phyloP scores from a whole-genome alignment of 768 basidiomycete genomes.

The Fomitopsis serialis region DNA sequence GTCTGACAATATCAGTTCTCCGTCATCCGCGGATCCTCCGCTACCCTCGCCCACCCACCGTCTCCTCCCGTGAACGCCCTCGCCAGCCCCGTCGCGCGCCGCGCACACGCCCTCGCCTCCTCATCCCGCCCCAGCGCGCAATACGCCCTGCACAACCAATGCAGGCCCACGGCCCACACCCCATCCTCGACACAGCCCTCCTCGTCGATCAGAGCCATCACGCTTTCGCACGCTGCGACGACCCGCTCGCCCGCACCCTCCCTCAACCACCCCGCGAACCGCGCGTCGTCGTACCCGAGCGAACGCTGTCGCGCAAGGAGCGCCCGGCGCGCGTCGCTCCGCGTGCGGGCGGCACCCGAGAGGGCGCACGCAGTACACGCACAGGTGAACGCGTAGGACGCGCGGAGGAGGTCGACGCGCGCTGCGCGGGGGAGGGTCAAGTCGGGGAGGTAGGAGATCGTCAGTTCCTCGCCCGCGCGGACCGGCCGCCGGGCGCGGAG shows the following conservation, averaged over 20 bases:
- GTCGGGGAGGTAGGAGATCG: background rate
- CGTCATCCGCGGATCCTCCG: background rate
- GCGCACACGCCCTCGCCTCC: conserved; percentile 34
- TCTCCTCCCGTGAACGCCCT: background rate
- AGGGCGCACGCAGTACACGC: background rate
- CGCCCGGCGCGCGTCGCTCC: background rate
- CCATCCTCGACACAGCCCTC: no score
- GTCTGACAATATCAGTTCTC: no score
- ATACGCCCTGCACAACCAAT: background rate
- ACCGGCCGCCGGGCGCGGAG: background rate
- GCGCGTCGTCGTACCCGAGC: background rate
- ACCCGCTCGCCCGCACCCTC: no score
- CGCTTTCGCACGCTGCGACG: no score
- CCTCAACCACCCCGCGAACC: background rate
- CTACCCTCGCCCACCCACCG: background rate
- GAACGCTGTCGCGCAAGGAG: background rate
- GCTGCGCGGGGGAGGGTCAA: background rate
- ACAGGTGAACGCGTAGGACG: background rate
- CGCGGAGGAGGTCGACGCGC: background rate
- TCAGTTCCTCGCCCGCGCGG: conserved; percentile 2
- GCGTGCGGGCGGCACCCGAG: background rate
- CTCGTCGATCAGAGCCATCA: no score
- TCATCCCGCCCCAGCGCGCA: background rate
- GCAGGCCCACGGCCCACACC: no score
- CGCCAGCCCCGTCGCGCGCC: background rate